Evolutionary conservation across 805 yeast species (phyloP), one percentile per base, ranked within the genome.

Genomic region (Ogataea parapolymorpha): DNA sequence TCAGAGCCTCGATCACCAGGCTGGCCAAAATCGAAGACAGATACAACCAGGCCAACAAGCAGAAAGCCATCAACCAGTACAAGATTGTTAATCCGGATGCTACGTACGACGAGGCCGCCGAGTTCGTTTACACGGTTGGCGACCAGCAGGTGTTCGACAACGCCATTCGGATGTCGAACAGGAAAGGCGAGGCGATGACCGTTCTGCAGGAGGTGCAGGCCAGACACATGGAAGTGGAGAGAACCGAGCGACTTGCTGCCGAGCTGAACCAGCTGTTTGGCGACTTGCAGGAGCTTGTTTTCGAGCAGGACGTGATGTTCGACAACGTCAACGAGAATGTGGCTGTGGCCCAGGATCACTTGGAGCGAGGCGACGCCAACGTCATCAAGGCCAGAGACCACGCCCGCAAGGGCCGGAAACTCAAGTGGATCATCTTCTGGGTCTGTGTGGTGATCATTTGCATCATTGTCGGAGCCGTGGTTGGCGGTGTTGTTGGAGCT

Each of bases 141-240:
- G 85, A 88, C 39, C 89, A 84, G 61, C 98, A 91, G 68, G 86
- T 90, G 55, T 93, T 93, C 68, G 88, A 95, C 45, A 95, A 89
- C 67, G 97, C 97, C 13, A 73, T 88, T 50, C 72, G 83, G 70
- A 84, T 84, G 66, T 82, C 89, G 40, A 85, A 86, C 61, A 82
- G 95, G 67, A 79, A 89, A 60, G 95, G 95, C 54, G 96, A 93
- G 68, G 97, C 98, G 31, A 80, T 93, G 64, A 80, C 96, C 25
- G 98, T 95, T 2, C 75, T 93, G 55, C 86, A 88, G 57, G 98
- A 93, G 69, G 98, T 93, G 42, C 96, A 91, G 69, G 81, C 85
- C 37, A 82, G 99, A 70, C 98, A 93, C 70, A 82, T 85, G 62
- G 98, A 93, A 70, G 79, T 93, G 59, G 85, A 87, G 70, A 86